phyloP scores from a whole-genome alignment of 2,329 filamentous ascomycete species.

The Pseudogymnoascus sp. region DNA sequence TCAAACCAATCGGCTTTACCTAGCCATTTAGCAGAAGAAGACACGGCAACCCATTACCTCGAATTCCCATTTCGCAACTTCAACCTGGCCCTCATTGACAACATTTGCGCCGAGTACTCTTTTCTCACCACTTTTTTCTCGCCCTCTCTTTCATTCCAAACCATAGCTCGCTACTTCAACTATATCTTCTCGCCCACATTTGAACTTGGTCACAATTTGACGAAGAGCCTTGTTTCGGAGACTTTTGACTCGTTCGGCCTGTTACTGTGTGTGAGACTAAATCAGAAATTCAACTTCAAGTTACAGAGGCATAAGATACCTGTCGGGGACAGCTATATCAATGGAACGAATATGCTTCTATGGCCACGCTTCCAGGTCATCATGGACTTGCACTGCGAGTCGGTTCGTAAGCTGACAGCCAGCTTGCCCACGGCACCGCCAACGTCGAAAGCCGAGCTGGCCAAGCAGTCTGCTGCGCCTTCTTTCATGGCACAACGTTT shows the following conservation, averaged over 20 bases:
- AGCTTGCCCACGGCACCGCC: constrained; percentile 39
- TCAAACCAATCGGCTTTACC: constrained; percentile 69
- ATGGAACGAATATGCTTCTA: constrained; percentile 88
- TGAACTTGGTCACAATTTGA: constrained; percentile 68
- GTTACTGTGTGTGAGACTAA: constrained; percentile 83
- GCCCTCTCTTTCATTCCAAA: constrained; percentile 63
- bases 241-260: constrained; percentile 81
- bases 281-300: constrained; percentile 90
- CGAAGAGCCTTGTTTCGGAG: constrained; percentile 65
- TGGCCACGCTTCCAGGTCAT: constrained; percentile 94
- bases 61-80: constrained; percentile 91
- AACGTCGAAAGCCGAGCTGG: constrained; percentile 42
- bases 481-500: constrained; percentile 94
- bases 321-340: constrained; percentile 82
- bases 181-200: constrained; percentile 90
- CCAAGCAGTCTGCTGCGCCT: constrained; percentile 67
- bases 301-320: constrained; percentile 87
- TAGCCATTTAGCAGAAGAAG: constrained; percentile 86
- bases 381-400: constrained; percentile 89
- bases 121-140: constrained; percentile 89
- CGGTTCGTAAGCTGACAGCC: constrained; percentile 57
- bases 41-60: constrained; percentile 75
- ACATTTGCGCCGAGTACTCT: constrained; percentile 88
- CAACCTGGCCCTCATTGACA: constrained; percentile 89
- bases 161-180: constrained; percentile 73